Evolutionary conservation across 129 eudicot genomes (phyloP).

Genomic region (Arctium minus): DNA sequence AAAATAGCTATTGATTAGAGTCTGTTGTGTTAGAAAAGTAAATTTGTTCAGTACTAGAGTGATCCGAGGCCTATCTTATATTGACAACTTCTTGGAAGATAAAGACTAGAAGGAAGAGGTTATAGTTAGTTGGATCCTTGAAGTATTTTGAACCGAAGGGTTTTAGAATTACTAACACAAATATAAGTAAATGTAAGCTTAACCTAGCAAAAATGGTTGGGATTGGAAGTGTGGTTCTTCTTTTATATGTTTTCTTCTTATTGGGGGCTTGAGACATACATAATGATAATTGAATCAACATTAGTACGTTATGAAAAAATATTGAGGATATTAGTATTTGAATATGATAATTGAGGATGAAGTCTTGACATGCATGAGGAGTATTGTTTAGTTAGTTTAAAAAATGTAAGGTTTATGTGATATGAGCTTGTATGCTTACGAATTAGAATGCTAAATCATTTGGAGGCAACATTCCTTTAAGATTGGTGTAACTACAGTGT

Average conservation of each 20-base stretch:
- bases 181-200: background rate
- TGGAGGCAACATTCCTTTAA: background rate
- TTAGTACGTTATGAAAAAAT: background rate
- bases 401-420: background rate
- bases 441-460: background rate
- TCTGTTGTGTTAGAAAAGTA: background rate
- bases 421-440: background rate
- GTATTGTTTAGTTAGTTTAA: background rate
- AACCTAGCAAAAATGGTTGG: background rate
- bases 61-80: background rate
- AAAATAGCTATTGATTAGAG: background rate
- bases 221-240: background rate
- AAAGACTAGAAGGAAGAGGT: background rate
- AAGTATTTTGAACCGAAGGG: background rate
- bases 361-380: background rate
- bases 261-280: background rate
- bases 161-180: constrained; percentile 6
- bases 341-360: background rate
- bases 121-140: background rate
- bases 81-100: background rate
- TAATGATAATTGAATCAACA: background rate
- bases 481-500: background rate
- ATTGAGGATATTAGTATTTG: background rate
- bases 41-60: background rate
- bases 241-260: background rate